Percentiles rank a stretch among this genome's conserved stretches.
These are phyloP conservation scores for Schwanniomyces sp. DNA, from an alignment of 805 yeast genomes.

Conservation along the genomic window DNA sequence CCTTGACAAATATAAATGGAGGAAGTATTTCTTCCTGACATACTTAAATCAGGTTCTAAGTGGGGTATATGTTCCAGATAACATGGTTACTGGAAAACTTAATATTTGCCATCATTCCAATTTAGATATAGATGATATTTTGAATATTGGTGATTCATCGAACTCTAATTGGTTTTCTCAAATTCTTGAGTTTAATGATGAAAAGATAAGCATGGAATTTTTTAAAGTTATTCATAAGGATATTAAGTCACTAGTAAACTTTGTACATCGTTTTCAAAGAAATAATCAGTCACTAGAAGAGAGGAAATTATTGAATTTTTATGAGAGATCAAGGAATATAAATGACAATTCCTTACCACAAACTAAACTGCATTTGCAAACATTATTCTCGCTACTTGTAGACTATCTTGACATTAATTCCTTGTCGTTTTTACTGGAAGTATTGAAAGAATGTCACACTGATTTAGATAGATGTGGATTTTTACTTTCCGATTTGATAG, in stretches of 20 bases:
- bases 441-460: not conserved
- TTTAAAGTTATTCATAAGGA: no score
- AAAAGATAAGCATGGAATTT: not conserved
- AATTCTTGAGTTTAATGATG: not conserved
- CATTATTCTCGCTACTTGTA: not conserved
- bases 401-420: not conserved
- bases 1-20: conserved; percentile 14
- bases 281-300: no score
- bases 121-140: conserved; percentile 4
- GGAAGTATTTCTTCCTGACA: conserved; percentile 18
- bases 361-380: not conserved
- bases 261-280: no score
- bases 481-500: not conserved
- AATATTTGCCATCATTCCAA: not conserved
- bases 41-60: not conserved
- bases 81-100: not conserved
- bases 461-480: not conserved
- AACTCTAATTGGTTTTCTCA: not conserved
- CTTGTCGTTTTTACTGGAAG: not conserved
- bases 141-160: not conserved
- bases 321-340: not conserved
- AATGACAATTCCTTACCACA: not conserved
- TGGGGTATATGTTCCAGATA: not conserved
- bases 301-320: not conserved
- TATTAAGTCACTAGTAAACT: no score